Evolutionary conservation across 345 rosid species (phyloP), one percentile per base, ranked within the genome.

Genomic region (Chamaenerion angustifolium): DNA sequence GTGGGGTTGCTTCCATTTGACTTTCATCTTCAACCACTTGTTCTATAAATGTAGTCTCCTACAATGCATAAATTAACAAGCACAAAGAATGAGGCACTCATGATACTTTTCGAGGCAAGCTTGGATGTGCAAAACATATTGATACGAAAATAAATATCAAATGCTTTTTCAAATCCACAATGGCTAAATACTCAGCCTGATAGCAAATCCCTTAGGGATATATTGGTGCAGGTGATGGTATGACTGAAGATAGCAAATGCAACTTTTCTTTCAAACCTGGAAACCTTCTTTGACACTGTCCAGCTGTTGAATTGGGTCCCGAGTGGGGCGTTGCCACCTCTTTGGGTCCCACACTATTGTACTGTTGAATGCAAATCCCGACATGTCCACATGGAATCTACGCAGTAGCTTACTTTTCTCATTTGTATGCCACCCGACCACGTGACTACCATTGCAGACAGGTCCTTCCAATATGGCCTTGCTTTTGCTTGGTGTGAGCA

Each of bases 351-450:
- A 90, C 59, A 86, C 74, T 50, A 90, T 81, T 40, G 92, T 79
- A 66, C 92, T 83, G 69, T 90, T 90, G 70, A 90, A 83, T 57
- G 98, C 95, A 73, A 86, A 90, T 21, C 98, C 98, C 0, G 94
- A 86, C 88, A 90, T 90, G 72, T 86, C 98, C 55, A 86, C 88
- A 54, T 90, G 95, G 72, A 86, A 90, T 66, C 95, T 74, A 10
- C 88, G 81, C 5, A 86, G 70, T 55, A 71, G 73, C 71, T 75
- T 90, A 54, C 95, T 90, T 69, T 81, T 90, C 60, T 90, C 98
- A 43, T 90, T 90, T 18, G 98, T 83, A 71, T 86, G 95, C 95
- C 98, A 90, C 46, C 98, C 98, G 43, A 77, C 69, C 61, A 90
- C 77, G 49, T 69, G 81, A 59, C 76, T 81, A 60, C 82, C 80